Percentiles rank a stretch among this genome's conserved stretches.
phyloP scores from a whole-genome alignment of 495 filamentous ascomycete species.

The Jackrogersella minutella region DNA sequence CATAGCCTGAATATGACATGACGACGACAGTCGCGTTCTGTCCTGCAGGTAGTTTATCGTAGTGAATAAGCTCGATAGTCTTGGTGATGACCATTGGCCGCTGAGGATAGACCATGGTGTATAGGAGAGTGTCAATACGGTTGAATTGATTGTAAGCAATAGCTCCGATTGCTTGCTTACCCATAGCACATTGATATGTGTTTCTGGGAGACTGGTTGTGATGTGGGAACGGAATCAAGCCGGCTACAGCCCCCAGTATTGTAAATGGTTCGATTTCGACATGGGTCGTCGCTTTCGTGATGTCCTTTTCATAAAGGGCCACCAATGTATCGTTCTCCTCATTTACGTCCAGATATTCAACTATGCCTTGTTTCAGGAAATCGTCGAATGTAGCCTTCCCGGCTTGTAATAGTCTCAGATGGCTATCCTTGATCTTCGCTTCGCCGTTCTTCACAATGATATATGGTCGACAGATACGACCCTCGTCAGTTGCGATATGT shows the following conservation, averaged over 20 bases:
- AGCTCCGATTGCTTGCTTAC: constrained; percentile 98
- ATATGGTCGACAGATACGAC: constrained; percentile 91
- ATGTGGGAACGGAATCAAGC: constrained; percentile 96
- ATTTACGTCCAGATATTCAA: constrained; percentile 97
- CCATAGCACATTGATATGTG: constrained; percentile 99
- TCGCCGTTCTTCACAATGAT: constrained; percentile 90
- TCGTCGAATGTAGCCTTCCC: constrained; percentile 90
- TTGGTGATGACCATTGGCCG: constrained; percentile 97
- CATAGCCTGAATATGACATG: constrained; percentile 99
- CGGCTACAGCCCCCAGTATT: constrained; percentile 95
- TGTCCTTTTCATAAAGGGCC: constrained; percentile 83
- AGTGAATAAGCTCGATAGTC: constrained; percentile 95
- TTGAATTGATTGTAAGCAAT: constrained; percentile 98
- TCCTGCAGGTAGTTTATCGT: constrained; percentile 95
- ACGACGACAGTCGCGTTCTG: constrained; percentile 97
- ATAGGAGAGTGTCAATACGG: constrained; percentile 93
- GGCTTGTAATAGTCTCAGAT: constrained; percentile 78
- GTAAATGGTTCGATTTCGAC: constrained; percentile 98
- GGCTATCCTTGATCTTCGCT: constrained; percentile 76
- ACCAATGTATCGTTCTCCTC: constrained; percentile 97
- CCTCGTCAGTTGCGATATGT: constrained; percentile 96
- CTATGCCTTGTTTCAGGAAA: constrained; percentile 84
- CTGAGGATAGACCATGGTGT: constrained; percentile 97
- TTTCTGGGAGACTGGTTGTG: constrained; percentile 99
- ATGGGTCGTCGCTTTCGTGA: constrained; percentile 83